phyloP scores from a whole-genome alignment of 805 yeast species.

The Candida koratica region DNA sequence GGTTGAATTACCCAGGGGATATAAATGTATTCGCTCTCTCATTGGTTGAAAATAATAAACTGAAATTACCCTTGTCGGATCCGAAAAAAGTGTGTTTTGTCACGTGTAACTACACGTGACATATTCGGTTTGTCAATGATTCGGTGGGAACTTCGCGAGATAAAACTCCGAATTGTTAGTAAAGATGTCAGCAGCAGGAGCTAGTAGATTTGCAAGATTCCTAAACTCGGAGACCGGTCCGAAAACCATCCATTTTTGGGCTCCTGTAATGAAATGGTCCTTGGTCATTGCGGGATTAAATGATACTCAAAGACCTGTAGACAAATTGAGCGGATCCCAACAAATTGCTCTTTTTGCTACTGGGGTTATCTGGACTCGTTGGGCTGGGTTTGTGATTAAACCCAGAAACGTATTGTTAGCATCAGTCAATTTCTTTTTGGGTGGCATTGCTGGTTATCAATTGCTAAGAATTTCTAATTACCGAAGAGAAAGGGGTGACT shows the following conservation, averaged over 20 bases:
- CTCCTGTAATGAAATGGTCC: slow-evolving; percentile 65
- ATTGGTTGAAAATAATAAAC: slow-evolving; percentile 3
- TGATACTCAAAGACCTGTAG: slow-evolving; percentile 88
- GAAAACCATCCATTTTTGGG: slow-evolving; percentile 97
- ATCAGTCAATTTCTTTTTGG: slow-evolving; percentile 89
- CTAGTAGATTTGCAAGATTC: slow-evolving; percentile 64
- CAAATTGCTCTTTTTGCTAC: slow-evolving; percentile 84
- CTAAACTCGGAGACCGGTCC: slow-evolving; percentile 92
- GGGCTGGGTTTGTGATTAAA: slow-evolving; percentile 85
- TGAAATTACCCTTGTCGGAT: slow-evolving; percentile 4
- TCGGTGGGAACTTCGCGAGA: slow-evolving; percentile 2
- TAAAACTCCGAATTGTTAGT: slow-evolving; percentile 4
- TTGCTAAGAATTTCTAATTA: slow-evolving; percentile 64
- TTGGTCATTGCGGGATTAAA: slow-evolving; percentile 87
- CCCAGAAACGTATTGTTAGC: slow-evolving; percentile 88
- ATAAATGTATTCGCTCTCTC: not conserved
- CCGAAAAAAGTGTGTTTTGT: not conserved
- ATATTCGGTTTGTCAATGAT: not conserved
- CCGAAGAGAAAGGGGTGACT: slow-evolving; percentile 63
- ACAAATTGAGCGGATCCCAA: slow-evolving; percentile 84
- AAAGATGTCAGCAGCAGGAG: slow-evolving; percentile 28
- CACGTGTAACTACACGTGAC: not conserved
- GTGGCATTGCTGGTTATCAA: slow-evolving; percentile 85
- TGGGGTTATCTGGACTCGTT: slow-evolving; percentile 95
- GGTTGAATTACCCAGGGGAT: slow-evolving; percentile 6